These are phyloP conservation scores for Talaromyces sp. DNA, from an alignment of 2,329 filamentous ascomycete species.

Conservation along the genomic window DNA sequence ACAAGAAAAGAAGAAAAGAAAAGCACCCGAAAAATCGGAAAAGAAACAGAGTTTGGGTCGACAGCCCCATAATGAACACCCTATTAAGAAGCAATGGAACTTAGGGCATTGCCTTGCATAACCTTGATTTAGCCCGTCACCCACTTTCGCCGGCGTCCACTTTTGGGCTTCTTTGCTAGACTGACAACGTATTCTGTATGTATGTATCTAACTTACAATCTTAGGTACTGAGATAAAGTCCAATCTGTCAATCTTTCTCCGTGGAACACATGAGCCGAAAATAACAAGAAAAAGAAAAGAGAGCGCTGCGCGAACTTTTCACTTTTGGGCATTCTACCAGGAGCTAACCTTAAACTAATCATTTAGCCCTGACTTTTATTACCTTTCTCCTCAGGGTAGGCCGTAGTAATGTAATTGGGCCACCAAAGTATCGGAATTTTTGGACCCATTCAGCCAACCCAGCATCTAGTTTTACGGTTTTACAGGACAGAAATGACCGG, in stretches of 20 bases:
- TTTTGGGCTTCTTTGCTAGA: neutral
- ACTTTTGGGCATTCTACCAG: neutral
- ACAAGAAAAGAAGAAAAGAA: neutral
- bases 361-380: neutral
- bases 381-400: neutral
- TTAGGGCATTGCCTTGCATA: conserved; percentile 12
- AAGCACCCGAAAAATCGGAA: neutral
- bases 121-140: conserved; percentile 12
- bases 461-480: neutral
- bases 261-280: neutral
- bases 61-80: neutral
- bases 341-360: neutral
- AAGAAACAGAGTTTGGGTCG: conserved; percentile 7
- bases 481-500: neutral
- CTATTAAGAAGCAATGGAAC: neutral
- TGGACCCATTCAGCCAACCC: conserved; percentile 1
- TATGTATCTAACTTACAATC: neutral
- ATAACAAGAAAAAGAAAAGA: neutral
- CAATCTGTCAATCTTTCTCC: conserved; percentile 3
- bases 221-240: neutral
- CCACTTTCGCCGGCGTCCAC: conserved; percentile 9
- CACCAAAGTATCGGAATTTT: conserved; percentile 16
- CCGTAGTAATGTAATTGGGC: neutral
- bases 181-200: neutral
- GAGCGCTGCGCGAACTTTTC: neutral